Percentiles rank a stretch among this genome's conserved stretches.
Conservation (phyloP, 2,329 filamentous ascomycete genomes). For the Fusarium duplospermum region DNA sequence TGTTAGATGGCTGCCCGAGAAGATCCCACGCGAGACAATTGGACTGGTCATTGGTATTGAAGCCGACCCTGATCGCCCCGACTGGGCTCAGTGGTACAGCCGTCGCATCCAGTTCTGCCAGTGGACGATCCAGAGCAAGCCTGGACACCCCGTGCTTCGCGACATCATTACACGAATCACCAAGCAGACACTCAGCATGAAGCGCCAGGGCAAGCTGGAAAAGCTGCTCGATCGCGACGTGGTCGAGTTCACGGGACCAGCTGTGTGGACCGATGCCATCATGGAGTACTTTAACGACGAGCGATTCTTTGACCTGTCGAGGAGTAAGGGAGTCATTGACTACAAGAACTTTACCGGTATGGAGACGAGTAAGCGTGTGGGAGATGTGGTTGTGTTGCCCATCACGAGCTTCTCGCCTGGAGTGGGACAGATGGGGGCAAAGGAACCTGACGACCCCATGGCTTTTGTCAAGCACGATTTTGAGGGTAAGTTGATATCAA, state of each 20-base stretch:
- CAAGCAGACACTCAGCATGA: slow-evolving; percentile 79
- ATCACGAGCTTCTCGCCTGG: slow-evolving; percentile 98
- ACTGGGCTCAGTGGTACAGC: slow-evolving; percentile 97
- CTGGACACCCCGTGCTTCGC: slow-evolving; percentile 90
- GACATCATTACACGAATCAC: slow-evolving; percentile 91
- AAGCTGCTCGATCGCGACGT: slow-evolving; percentile 75
- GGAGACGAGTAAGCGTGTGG: slow-evolving; percentile 83
- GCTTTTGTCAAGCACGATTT: slow-evolving; percentile 98
- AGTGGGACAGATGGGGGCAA: slow-evolving; percentile 91
- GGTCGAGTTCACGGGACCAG: slow-evolving; percentile 94
- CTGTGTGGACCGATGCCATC: slow-evolving; percentile 91
- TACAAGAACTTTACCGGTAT: slow-evolving; percentile 93
- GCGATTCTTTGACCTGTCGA: slow-evolving; percentile 84
- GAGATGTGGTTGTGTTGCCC: slow-evolving; percentile 91
- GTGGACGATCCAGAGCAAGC: slow-evolving; percentile 97
- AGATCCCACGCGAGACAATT: slow-evolving; percentile 80
- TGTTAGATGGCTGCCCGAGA: slow-evolving; percentile 85
- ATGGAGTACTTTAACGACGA: slow-evolving; percentile 95
- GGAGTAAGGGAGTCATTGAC: slow-evolving; percentile 78
- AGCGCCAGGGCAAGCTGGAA: slow-evolving; percentile 73
- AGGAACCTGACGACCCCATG: slow-evolving; percentile 90
- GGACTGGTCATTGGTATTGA: slow-evolving; percentile 95
- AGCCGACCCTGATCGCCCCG: slow-evolving; percentile 90
- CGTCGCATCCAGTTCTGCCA: slow-evolving; percentile 98
- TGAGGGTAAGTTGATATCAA: slow-evolving; percentile 72